phyloP scores from a whole-genome alignment of 768 basidiomycete species.

The Hypholoma sublateritium region DNA sequence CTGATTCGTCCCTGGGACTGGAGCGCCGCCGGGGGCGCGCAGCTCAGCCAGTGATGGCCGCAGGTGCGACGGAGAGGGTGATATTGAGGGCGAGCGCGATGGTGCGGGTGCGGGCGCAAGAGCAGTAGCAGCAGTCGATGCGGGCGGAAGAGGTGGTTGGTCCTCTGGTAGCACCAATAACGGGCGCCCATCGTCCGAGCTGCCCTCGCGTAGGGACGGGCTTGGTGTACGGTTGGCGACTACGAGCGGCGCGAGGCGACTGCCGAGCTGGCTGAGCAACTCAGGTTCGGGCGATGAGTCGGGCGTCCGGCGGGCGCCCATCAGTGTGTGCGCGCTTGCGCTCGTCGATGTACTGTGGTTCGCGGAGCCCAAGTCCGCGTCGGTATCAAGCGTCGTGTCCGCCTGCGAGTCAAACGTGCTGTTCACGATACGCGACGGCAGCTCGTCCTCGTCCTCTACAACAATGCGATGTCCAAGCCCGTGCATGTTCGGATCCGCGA shows the following conservation, averaged over 20 bases:
- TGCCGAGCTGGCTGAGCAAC: conserved; percentile 4
- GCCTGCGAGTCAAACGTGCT: conserved; percentile 7
- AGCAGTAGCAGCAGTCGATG: conserved; percentile 11
- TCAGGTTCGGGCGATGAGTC: conserved; percentile 25
- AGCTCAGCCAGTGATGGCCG: conserved; percentile 33
- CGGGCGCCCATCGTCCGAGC: conserved; percentile 6
- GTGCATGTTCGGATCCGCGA: background rate
- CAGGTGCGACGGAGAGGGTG: conserved; percentile 18
- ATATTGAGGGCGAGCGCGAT: background rate
- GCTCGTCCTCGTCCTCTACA: conserved; percentile 46
- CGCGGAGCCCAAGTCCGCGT: background rate
- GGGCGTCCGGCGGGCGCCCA: background rate
- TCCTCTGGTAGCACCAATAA: background rate
- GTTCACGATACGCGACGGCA: conserved; percentile 24
- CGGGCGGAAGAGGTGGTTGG: conserved; percentile 14
- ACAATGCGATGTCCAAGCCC: conserved; percentile 36
- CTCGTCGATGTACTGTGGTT: background rate
- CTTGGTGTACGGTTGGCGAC: conserved; percentile 28
- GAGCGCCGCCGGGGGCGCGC: conserved; percentile 26
- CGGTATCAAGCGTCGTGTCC: background rate
- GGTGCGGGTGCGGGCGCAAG: conserved; percentile 3
- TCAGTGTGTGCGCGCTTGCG: background rate
- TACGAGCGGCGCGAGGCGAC: conserved; percentile 12
- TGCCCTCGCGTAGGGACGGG: background rate
- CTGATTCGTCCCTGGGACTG: conserved; percentile 27